Conservation (phyloP, 257 asterid genomes). For the Salvia rosmarinus region DNA sequence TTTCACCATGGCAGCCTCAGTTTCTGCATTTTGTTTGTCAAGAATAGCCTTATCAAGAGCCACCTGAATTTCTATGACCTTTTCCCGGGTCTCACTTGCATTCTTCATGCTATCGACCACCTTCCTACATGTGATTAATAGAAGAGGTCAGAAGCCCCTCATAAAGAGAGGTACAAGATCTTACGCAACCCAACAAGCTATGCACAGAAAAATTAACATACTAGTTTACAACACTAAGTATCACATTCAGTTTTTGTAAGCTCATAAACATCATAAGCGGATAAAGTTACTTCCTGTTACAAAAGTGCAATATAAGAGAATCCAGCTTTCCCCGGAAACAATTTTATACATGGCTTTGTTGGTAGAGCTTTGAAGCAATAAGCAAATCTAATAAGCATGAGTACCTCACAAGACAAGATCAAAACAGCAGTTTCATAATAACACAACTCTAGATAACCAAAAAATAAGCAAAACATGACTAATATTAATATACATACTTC, state of each 20-base stretch:
- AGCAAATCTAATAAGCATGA: neutral
- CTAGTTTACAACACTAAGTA: neutral
- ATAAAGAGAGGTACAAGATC: constrained; percentile 21
- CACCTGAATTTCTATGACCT: constrained; percentile 70
- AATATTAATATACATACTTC: constrained; percentile 52
- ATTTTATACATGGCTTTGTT: neutral
- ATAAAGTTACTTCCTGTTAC: constrained; percentile 10
- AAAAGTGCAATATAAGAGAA: constrained; percentile 24
- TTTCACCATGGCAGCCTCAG: constrained; percentile 68
- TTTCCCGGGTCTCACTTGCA: constrained; percentile 69
- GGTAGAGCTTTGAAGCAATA: constrained; percentile 22
- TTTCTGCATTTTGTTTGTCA: constrained; percentile 72
- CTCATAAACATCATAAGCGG: constrained; percentile 1
- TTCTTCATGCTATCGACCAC: constrained; percentile 77
- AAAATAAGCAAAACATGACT: constrained; percentile 22
- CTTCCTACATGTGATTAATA: constrained; percentile 57
- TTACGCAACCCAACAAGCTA: constrained; percentile 31
- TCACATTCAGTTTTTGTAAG: constrained; percentile 8
- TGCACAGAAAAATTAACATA: neutral
- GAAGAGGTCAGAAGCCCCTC: constrained; percentile 32
- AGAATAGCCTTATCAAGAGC: constrained; percentile 71
- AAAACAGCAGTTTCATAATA: constrained; percentile 17
- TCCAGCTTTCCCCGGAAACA: constrained; percentile 22
- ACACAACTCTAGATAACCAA: constrained; percentile 17
- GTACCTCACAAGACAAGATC: constrained; percentile 13